These are phyloP conservation scores for Phytophthora cajani DNA, from an alignment of 352 stramenopile genomes.

Conservation along the genomic window DNA sequence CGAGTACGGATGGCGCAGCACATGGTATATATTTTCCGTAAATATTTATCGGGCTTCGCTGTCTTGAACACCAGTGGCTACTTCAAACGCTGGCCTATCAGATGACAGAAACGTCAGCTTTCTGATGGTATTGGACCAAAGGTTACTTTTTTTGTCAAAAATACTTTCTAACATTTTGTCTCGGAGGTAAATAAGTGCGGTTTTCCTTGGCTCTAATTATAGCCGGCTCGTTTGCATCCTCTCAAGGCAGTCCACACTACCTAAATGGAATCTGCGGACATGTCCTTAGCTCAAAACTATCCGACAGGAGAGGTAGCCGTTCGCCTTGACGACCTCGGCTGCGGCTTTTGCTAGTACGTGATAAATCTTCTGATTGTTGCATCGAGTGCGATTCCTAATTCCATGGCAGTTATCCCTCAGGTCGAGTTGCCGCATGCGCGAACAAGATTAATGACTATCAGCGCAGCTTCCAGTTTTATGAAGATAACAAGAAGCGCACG, in stretches of 20 bases:
- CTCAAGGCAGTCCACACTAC: background rate
- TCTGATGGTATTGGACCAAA: no score
- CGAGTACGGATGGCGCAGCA: no score
- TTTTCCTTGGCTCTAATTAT: background rate
- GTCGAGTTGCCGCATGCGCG: conserved; percentile 70
- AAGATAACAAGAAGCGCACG: conserved; percentile 63
- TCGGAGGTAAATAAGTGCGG: no score
- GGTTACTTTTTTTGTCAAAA: no score
- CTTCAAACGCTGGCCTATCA: no score
- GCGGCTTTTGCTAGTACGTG: conserved; percentile 78
- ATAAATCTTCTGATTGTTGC: background rate
- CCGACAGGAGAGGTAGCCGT: conserved; percentile 57
- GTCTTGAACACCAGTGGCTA: no score
- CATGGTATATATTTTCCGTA: no score
- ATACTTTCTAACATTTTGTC: no score
- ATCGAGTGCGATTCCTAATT: background rate
- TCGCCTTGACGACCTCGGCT: conserved; percentile 60
- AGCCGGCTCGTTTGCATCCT: background rate
- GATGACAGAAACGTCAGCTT: no score
- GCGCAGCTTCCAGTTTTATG: conserved; percentile 70
- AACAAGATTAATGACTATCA: conserved; percentile 79
- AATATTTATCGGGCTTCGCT: no score
- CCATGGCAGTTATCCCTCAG: conserved; percentile 58
- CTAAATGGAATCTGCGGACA: background rate
- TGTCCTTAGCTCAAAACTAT: conserved; percentile 39